These are phyloP conservation scores for Tricholoma terreum DNA, from an alignment of 768 basidiomycete genomes.

Conservation along the genomic window DNA sequence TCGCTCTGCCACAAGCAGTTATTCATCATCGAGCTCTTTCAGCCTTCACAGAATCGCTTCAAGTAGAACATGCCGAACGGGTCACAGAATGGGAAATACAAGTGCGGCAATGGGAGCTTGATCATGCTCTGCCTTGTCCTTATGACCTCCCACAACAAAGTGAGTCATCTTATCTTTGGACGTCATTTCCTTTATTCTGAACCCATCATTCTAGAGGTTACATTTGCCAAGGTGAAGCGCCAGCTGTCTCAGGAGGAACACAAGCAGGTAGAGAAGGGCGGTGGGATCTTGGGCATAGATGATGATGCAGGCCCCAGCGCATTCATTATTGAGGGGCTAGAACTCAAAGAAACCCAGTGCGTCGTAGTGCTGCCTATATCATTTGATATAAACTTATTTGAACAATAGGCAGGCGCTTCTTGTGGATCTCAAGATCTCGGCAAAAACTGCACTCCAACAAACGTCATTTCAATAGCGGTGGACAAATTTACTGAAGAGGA, in stretches of 20 bases:
- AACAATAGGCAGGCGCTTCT: neutral
- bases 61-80: neutral
- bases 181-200: neutral
- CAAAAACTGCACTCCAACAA: neutral
- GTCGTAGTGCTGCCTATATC: neutral
- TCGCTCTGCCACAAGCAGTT: too few relatives aligned
- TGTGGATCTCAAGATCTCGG: neutral
- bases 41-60: constrained; percentile 6
- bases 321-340: constrained; percentile 9
- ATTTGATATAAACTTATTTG: neutral
- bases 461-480: neutral
- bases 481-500: neutral
- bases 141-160: constrained; percentile 7
- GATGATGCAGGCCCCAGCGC: neutral
- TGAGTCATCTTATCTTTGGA: neutral
- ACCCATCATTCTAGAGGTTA: neutral
- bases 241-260: neutral
- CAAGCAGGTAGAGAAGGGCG: neutral
- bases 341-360: constrained; percentile 10
- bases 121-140: constrained; percentile 1
- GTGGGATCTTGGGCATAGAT: too few relatives aligned
- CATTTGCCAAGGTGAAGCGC: neutral
- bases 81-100: neutral
- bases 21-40: too few relatives aligned
- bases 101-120: constrained; percentile 4